phyloP scores from a whole-genome alignment of 306 rosid genomes.

The Cercis canadensis region DNA sequence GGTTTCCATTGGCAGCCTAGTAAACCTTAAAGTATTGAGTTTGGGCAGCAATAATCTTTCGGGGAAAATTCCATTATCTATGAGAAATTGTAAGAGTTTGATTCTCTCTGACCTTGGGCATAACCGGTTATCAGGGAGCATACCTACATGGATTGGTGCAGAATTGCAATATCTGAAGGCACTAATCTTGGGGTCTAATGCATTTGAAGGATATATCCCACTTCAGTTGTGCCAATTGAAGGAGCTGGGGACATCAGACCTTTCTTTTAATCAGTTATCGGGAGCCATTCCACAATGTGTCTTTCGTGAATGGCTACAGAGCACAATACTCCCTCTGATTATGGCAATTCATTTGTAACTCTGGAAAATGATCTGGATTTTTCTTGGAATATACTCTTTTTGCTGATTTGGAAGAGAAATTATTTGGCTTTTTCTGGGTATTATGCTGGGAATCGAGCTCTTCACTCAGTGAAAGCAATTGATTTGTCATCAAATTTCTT shows the following conservation, averaged over 20 bases:
- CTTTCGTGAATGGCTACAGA: conserved; percentile 9
- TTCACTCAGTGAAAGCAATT: neutral
- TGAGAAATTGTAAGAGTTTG: neutral
- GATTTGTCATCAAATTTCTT: conserved; percentile 46
- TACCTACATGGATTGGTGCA: conserved; percentile 43
- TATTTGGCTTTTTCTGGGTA: too few relatives aligned
- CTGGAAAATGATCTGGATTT: too few relatives aligned
- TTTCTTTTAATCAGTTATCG: conserved; percentile 19
- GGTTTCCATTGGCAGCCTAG: conserved; percentile 29
- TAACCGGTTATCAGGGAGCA: conserved; percentile 22
- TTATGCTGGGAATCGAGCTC: too few relatives aligned
- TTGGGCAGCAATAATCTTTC: conserved; percentile 3
- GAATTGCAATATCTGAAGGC: neutral
- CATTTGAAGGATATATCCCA: conserved; percentile 27
- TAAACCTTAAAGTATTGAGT: neutral
- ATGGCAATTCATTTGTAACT: too few relatives aligned
- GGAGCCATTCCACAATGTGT: conserved; percentile 39
- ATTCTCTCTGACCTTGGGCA: neutral
- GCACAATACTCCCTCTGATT: too few relatives aligned
- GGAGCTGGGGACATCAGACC: conserved; percentile 8
- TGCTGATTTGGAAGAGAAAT: too few relatives aligned
- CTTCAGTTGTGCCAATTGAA: conserved; percentile 17
- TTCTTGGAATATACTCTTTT: too few relatives aligned
- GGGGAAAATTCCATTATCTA: neutral
- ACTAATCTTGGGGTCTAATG: neutral